A percentile compares a stretch with the other conserved stretches of the same genome.
These are phyloP conservation scores for Sphenostylis stenocarpa DNA, from an alignment of 306 rosid genomes.

Conservation along the genomic window DNA sequence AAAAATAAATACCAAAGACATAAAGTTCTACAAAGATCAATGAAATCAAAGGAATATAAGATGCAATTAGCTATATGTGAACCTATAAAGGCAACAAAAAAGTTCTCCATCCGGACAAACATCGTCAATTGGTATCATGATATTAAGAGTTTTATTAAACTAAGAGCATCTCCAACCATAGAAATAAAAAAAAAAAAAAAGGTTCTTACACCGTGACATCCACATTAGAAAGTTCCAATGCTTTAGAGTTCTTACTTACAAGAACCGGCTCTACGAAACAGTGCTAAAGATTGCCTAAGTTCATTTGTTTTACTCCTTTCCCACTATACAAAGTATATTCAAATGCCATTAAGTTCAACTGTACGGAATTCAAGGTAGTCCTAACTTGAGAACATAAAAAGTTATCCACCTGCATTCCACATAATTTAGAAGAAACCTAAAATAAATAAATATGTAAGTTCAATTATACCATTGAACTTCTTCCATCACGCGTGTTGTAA, in stretches of 20 bases:
- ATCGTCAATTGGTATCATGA: background rate
- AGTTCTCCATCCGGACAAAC: background rate
- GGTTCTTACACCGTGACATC: too few species aligned
- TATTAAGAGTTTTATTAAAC: background rate
- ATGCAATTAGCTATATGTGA: slow-evolving; percentile 11
- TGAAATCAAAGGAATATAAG: slow-evolving; percentile 12
- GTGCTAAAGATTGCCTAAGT: too few species aligned
- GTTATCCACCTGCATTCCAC: background rate
- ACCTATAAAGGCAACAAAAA: background rate
- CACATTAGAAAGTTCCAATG: too few species aligned
- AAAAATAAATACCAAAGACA: background rate
- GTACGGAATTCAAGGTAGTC: background rate
- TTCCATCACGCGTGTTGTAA: slow-evolving; percentile 45
- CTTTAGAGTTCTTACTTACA: too few species aligned
- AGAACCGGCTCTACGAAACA: too few species aligned
- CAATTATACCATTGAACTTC: slow-evolving; percentile 57
- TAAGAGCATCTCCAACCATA: too few species aligned
- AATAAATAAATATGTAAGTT: slow-evolving; percentile 3
- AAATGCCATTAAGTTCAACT: background rate
- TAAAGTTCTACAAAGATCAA: slow-evolving; percentile 1
- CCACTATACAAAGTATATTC: background rate
- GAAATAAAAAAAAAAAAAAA: too few species aligned
- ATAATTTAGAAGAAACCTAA: slow-evolving; percentile 11
- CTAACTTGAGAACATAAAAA: background rate
- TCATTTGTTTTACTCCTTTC: background rate